Evolutionary conservation across 1,284 basidiomycete species (phyloP).

Genomic region (Malassezia equina): DNA sequence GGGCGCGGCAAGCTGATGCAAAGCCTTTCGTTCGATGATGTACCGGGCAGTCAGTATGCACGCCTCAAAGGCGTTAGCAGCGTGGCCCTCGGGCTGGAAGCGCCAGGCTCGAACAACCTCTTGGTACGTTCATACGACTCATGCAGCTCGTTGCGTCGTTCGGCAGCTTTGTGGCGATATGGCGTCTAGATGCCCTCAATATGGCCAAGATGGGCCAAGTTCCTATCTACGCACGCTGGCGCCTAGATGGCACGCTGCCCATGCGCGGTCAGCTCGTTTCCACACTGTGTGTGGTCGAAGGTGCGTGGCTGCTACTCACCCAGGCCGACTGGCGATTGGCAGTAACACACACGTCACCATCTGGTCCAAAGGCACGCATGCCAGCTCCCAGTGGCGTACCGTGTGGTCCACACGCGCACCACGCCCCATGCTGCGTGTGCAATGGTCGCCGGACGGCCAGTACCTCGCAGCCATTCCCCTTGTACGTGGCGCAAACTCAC

Average conservation of each 20-base stretch:
- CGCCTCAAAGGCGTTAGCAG: constrained; percentile 5
- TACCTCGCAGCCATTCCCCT: constrained; percentile 10
- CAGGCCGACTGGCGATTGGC: constrained; percentile 6
- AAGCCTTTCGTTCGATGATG: constrained; percentile 10
- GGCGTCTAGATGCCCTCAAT: constrained; percentile 5
- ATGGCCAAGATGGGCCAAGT: not conserved
- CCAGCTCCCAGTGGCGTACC: not conserved
- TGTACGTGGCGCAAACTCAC: not conserved
- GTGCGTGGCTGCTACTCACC: not conserved
- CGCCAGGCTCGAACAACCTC: constrained; percentile 4
- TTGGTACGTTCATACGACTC: not conserved
- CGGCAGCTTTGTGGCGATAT: constrained; percentile 10
- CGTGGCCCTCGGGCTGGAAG: constrained; percentile 7
- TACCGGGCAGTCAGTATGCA: not conserved
- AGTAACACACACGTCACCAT: constrained; percentile 3
- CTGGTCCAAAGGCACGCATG: not conserved
- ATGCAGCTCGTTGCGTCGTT: constrained; percentile 13
- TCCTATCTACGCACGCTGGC: constrained; percentile 13
- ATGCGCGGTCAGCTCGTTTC: constrained; percentile 9
- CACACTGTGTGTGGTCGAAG: not conserved
- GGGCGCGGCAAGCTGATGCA: constrained; percentile 8
- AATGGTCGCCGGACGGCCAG: constrained; percentile 12
- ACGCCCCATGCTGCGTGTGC: constrained; percentile 8
- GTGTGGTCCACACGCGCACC: not conserved
- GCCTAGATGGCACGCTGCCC: constrained; percentile 10